Base-by-base conservation (phyloP, 2,329 filamentous ascomycete species). In the Beauveria rudraprayagi region DNA sequence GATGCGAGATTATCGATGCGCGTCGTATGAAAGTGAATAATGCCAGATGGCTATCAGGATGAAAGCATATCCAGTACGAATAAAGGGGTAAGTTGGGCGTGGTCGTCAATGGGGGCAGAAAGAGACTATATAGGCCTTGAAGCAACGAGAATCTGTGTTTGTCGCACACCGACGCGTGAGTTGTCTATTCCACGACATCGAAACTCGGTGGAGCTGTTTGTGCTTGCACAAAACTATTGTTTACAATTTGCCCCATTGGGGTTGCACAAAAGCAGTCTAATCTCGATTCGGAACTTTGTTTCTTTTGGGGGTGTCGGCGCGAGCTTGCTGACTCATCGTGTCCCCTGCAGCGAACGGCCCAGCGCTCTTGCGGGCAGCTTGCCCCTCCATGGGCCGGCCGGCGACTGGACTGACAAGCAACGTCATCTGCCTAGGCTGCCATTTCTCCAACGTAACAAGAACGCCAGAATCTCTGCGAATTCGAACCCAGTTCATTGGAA, bases 211-310 rank as follows among this genome's bases (percentile, higher is more conserved):
- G 59, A 61, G 59, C 59, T 61, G 4, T 43, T 41, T 46, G 34
- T 47, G 56, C 17, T 34, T 17, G 34, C 34, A 41, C 50, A 19
- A 19, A 19, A 52, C 28, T 19, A 11, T 62, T 62, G 61, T 62
- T 62, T 62, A 62, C 61, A 62, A 48, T 53, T 56, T 62, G 47
- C 55, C 54, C 48, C 28, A 54, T 62, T 59, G 19, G 55, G 50
- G 37, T n/a, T 52, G 37, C 19, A 43, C 54, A 43, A 28, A 11
- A 16, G 11, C 22, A 17, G 55, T 50, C 55, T 62, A 62, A 44
- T 50, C 40, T 43, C 3, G 10, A 40, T 54, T 30, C 14, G 61
- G 61, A 24, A 55, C 30, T 62, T 28, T 62, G 55, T 59, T 58
- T 62, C 41, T 22, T 56, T 46, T 57, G 28, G 7, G 11, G 28